Evolutionary conservation across 148 eudicot genomes (phyloP).

Genomic region (Chenopodium quinoa): DNA sequence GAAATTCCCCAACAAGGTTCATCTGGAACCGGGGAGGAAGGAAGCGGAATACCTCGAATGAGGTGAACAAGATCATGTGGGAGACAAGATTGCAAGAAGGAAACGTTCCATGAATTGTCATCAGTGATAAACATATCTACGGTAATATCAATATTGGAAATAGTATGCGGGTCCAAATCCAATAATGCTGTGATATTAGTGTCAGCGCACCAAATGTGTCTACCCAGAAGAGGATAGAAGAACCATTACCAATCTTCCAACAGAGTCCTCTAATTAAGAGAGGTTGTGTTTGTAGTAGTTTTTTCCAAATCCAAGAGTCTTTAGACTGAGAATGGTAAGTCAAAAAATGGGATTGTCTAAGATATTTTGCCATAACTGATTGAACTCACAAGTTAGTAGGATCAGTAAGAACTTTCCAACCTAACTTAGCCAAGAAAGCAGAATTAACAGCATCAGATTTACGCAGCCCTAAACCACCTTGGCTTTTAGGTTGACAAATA

Average conservation of each 20-base stretch:
- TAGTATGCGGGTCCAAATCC: too few relatives aligned
- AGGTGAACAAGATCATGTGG: too few relatives aligned
- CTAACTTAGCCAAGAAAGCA: not conserved
- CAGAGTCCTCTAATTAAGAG: not conserved
- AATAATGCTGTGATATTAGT: too few relatives aligned
- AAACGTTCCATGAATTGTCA: too few relatives aligned
- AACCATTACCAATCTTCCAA: not conserved
- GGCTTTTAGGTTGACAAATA: not conserved
- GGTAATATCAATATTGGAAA: too few relatives aligned
- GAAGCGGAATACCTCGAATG: too few relatives aligned
- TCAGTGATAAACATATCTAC: too few relatives aligned
- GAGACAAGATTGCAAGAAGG: too few relatives aligned
- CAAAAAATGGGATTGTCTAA: not conserved
- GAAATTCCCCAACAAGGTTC: too few relatives aligned
- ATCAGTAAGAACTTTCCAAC: not conserved
- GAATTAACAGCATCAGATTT: not conserved
- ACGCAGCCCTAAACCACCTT: not conserved
- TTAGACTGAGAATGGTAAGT: not conserved
- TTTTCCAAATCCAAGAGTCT: not conserved
- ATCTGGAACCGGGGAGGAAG: too few relatives aligned
- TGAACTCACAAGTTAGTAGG: not conserved
- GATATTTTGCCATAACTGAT: not conserved
- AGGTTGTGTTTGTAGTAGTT: not conserved
- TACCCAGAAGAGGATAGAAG: not conserved
- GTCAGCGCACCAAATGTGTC: not conserved